Conservation (phyloP, 2,329 filamentous ascomycete species). For the Pseudogymnoascus sp. region DNA sequence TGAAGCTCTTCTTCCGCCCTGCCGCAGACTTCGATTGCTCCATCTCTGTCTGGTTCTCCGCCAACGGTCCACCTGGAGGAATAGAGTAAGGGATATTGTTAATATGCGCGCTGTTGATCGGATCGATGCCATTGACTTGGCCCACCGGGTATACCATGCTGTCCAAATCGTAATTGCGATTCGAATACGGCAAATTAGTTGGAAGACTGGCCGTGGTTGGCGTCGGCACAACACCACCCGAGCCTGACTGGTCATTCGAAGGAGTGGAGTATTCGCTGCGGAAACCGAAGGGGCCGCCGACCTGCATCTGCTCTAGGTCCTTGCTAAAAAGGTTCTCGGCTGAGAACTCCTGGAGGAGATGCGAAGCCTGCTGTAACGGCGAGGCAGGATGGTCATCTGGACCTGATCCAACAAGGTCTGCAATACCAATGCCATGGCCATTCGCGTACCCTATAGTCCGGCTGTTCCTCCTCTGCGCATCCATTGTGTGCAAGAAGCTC, state of each 20-base stretch:
- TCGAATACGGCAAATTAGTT: slow-evolving; percentile 33
- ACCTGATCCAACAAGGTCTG: slow-evolving; percentile 25
- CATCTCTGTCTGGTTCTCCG: slow-evolving; percentile 29
- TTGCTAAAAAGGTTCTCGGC: slow-evolving; percentile 56
- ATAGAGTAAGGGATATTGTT: slow-evolving; percentile 85
- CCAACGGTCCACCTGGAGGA: slow-evolving; percentile 51
- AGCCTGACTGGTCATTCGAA: slow-evolving; percentile 22
- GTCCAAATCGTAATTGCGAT: slow-evolving; percentile 49
- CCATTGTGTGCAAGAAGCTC: slow-evolving; percentile 57
- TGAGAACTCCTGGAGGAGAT: slow-evolving; percentile 57
- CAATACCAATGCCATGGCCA: slow-evolving; percentile 29
- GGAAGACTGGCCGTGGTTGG: slow-evolving; percentile 40
- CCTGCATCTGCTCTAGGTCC: slow-evolving; percentile 57
- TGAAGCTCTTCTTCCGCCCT: slow-evolving; percentile 34
- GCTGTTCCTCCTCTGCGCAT: slow-evolving; percentile 56
- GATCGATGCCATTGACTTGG: slow-evolving; percentile 84
- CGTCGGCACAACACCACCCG: slow-evolving; percentile 29
- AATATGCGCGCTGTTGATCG: slow-evolving; percentile 89
- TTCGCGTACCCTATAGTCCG: slow-evolving; percentile 37
- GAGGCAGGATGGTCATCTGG: slow-evolving; percentile 56
- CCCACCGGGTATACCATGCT: slow-evolving; percentile 85
- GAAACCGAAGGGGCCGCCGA: slow-evolving; percentile 19
- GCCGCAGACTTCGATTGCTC: slow-evolving; percentile 35
- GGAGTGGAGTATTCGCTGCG: slow-evolving; percentile 27
- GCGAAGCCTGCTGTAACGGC: slow-evolving; percentile 59